Evolutionary conservation across 2,329 filamentous ascomycete genomes (phyloP).

Genomic region (Macrophomina tecta): DNA sequence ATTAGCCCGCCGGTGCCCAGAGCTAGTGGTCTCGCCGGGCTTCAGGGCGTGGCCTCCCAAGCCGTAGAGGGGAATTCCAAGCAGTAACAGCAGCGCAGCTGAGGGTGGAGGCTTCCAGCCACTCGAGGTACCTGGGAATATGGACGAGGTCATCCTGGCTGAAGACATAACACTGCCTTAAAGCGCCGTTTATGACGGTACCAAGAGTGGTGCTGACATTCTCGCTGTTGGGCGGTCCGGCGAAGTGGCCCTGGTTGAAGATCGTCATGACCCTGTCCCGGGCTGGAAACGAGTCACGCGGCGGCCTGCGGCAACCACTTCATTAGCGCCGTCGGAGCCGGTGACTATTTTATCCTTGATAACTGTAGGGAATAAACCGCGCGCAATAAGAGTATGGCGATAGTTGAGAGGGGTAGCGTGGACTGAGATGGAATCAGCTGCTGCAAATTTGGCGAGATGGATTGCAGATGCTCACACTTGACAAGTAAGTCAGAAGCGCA

Average conservation of each 20-base stretch:
- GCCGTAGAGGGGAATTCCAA: constrained; percentile 61
- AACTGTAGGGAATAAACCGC: constrained; percentile 45
- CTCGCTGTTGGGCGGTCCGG: constrained; percentile 52
- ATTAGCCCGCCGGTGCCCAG: too few species aligned
- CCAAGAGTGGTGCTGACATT: constrained; percentile 65
- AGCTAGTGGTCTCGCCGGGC: constrained; percentile 36
- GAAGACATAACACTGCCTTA: constrained; percentile 72
- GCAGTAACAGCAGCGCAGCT: constrained; percentile 53
- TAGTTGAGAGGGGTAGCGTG: constrained; percentile 57
- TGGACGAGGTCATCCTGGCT: constrained; percentile 70
- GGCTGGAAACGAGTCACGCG: constrained; percentile 62
- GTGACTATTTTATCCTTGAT: constrained; percentile 50
- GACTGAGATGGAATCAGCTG: constrained; percentile 39
- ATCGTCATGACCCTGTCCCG: constrained; percentile 67
- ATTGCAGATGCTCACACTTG: too few species aligned
- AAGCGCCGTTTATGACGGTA: constrained; percentile 69
- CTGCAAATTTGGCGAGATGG: too few species aligned
- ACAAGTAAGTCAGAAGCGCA: too few species aligned
- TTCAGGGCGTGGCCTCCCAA: constrained; percentile 47
- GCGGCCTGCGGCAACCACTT: constrained; percentile 59
- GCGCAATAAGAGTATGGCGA: constrained; percentile 55
- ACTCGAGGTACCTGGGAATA: constrained; percentile 62
- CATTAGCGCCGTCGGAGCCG: constrained; percentile 59
- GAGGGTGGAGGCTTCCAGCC: constrained; percentile 54
- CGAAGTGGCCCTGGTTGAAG: constrained; percentile 66